These are phyloP conservation scores for Syzygium oleosum DNA, from an alignment of 345 rosid species.

Conservation along the genomic window DNA sequence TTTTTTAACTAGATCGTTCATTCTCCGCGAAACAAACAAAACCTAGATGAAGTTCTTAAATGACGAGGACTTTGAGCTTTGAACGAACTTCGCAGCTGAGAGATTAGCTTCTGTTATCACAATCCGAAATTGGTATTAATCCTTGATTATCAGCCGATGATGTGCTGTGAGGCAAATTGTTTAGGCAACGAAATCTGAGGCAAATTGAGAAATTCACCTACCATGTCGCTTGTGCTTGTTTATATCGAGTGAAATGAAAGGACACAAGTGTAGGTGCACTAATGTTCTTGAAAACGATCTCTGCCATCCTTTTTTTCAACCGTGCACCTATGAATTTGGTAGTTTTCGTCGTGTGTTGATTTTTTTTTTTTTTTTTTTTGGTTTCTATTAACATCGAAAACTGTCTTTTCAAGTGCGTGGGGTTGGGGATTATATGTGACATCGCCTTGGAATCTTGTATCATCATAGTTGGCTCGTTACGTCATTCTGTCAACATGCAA, in stretches of 20 bases:
- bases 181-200: neutral
- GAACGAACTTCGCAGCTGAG: neutral
- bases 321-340: neutral
- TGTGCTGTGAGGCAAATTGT: neutral
- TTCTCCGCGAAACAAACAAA: neutral
- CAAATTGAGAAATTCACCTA: neutral
- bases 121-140: neutral
- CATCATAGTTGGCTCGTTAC: neutral
- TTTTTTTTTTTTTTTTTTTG: neutral
- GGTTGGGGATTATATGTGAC: neutral
- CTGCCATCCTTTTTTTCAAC: neutral
- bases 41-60: neutral
- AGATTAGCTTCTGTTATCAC: neutral
- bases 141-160: neutral
- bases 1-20: no score
- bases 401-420: neutral
- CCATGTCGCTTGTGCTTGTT: neutral
- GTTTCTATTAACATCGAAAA: neutral
- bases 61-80: neutral
- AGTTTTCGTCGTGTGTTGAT: neutral
- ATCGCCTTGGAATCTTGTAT: neutral
- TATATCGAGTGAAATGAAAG: neutral
- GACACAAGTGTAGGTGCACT: neutral
- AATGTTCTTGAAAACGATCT: neutral
- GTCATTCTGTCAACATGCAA: fast-evolving